These are phyloP conservation scores for Metschnikowia peoriensis DNA, from an alignment of 805 yeast species.

Conservation along the genomic window DNA sequence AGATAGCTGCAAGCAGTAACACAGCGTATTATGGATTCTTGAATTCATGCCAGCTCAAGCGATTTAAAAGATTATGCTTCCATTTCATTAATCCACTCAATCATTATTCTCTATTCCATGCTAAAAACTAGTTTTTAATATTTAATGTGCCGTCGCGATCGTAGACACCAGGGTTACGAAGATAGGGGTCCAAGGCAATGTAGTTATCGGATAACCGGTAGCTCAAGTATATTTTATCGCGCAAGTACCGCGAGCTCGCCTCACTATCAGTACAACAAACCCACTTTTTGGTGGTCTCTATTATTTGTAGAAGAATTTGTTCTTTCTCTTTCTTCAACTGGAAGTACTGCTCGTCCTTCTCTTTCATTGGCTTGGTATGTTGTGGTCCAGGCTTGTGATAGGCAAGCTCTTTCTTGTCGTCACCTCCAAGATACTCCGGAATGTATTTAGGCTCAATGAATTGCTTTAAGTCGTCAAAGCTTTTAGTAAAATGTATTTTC, in stretches of 20 bases:
- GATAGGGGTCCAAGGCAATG: slow-evolving; percentile 70
- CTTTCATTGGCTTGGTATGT: slow-evolving; percentile 34
- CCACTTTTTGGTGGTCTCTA: slow-evolving; percentile 75
- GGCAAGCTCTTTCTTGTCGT: slow-evolving; percentile 52
- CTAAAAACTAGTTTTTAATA: background rate
- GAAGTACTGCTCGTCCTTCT: slow-evolving; percentile 41
- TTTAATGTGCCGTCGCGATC: slow-evolving; percentile 67
- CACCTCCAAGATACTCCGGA: slow-evolving; percentile 76
- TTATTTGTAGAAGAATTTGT: slow-evolving; percentile 50
- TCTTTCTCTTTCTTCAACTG: slow-evolving; percentile 52
- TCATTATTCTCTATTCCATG: no score
- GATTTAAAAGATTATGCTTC: no score
- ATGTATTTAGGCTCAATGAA: slow-evolving; percentile 59
- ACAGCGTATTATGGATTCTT: no score
- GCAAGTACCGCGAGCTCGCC: slow-evolving; percentile 47
- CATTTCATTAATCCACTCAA: no score
- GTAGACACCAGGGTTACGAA: slow-evolving; percentile 73
- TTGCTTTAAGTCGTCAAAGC: slow-evolving; percentile 61
- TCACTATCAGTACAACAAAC: slow-evolving; percentile 57
- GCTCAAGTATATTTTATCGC: slow-evolving; percentile 55
- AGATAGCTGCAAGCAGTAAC: background rate
- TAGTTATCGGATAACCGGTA: slow-evolving; percentile 60
- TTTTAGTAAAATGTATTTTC: slow-evolving; percentile 81
- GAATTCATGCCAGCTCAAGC: no score
- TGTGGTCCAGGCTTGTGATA: slow-evolving; percentile 64